Conservation (phyloP, 352 stramenopile genomes). For the Pythium rhizo-oryzae region DNA sequence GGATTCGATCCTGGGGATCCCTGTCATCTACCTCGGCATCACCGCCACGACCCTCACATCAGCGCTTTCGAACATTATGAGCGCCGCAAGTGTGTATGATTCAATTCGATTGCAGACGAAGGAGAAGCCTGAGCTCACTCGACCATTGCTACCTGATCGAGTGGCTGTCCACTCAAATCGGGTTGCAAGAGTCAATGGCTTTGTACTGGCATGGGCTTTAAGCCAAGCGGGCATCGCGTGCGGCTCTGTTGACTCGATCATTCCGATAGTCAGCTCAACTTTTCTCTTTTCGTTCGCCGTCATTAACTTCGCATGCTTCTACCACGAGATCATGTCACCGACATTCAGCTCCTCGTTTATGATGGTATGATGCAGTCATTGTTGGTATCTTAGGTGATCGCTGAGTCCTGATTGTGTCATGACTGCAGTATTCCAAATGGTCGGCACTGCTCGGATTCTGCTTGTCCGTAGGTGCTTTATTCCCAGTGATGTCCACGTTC, state of each 20-base stretch:
- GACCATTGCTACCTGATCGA: not conserved
- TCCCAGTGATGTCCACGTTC: conserved; percentile 46
- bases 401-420: not conserved
- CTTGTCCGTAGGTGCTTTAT: conserved; percentile 45
- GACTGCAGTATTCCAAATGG: conserved; percentile 52
- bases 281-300: conserved; percentile 53
- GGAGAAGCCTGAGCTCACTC: not conserved
- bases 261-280: conserved; percentile 43
- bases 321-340: conserved; percentile 46
- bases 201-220: conserved; percentile 37
- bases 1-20: conserved; percentile 47
- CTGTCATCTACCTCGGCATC: conserved; percentile 47
- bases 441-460: conserved; percentile 45
- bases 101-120: not conserved
- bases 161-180: not conserved
- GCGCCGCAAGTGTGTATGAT: conserved; percentile 23
- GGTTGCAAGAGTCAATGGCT: not conserved
- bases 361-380: conserved; percentile 32
- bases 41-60: conserved; percentile 46
- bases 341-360: conserved; percentile 43
- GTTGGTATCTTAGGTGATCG: not conserved
- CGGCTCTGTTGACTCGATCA: conserved; percentile 44
- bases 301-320: conserved; percentile 62
- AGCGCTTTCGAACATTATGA: conserved; percentile 51
- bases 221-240: conserved; percentile 39